A percentile compares a stretch with the other conserved stretches of the same genome.
Evolutionary conservation across 2,329 filamentous ascomycete species (phyloP).

Genomic region (Arthrobotrys musiformis): DNA sequence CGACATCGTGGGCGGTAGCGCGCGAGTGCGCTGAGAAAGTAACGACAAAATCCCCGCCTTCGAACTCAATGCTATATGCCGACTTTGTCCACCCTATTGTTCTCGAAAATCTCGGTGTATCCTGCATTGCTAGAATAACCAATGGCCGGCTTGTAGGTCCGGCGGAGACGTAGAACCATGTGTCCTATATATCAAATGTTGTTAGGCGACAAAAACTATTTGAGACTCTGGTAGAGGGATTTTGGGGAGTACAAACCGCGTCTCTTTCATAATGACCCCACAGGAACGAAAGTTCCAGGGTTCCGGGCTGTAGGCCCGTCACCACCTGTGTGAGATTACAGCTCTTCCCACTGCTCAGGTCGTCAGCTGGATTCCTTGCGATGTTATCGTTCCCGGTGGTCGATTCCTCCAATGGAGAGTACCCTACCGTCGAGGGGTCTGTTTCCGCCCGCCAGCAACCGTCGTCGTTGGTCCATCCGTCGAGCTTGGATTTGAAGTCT

Average conservation of each 20-base stretch:
- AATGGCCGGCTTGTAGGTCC: background rate
- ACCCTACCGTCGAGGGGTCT: background rate
- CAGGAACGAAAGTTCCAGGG: constrained; percentile 17
- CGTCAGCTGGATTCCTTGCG: constrained; percentile 19
- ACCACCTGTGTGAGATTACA: constrained; percentile 36
- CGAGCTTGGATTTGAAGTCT: constrained; percentile 29
- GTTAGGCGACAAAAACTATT: too few relatives aligned
- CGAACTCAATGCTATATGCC: constrained; percentile 33
- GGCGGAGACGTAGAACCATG: constrained; percentile 36
- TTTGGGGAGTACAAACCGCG: constrained; percentile 6
- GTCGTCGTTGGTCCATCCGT: constrained; percentile 31
- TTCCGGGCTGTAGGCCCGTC: constrained; percentile 6
- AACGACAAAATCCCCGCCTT: constrained; percentile 37
- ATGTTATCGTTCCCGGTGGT: constrained; percentile 14
- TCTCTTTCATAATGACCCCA: constrained; percentile 24
- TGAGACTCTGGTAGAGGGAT: too few relatives aligned
- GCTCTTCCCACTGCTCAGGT: constrained; percentile 26
- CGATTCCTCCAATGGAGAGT: constrained; percentile 26
- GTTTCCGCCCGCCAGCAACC: constrained; percentile 13
- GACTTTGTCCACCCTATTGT: constrained; percentile 14
- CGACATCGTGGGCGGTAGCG: background rate
- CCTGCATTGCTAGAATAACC: constrained; percentile 29
- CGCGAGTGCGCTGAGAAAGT: constrained; percentile 31
- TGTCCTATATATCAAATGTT: constrained; percentile 7
- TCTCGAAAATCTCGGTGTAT: background rate